Conservation (phyloP, 2,329 filamentous ascomycete species). For the Colletotrichum spaethianum region DNA sequence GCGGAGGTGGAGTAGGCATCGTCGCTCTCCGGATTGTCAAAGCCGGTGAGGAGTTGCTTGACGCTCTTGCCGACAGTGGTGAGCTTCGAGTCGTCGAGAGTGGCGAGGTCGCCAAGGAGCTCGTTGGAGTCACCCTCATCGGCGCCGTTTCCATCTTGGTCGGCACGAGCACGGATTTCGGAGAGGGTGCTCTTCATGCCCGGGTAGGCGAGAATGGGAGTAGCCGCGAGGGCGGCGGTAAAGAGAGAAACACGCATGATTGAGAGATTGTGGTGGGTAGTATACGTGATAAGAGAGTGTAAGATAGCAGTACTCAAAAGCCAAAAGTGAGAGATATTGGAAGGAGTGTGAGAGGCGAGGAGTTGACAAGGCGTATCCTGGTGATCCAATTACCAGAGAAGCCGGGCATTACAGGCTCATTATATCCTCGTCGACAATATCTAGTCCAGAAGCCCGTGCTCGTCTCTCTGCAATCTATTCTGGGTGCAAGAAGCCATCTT, state of each 20-base stretch:
- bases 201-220: constrained; percentile 38
- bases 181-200: constrained; percentile 41
- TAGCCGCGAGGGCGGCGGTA: constrained; percentile 37
- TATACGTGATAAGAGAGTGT: constrained; percentile 5
- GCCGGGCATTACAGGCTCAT: constrained; percentile 16
- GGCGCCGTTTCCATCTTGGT: constrained; percentile 21
- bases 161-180: constrained; percentile 42
- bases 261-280: constrained; percentile 44
- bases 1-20: constrained; percentile 38
- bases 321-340: constrained; percentile 5
- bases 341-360: background rate
- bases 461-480: constrained; percentile 11
- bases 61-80: constrained; percentile 53
- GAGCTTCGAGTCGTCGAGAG: constrained; percentile 49
- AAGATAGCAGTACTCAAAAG: background rate
- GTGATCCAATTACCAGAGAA: background rate
- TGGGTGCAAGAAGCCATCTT: constrained; percentile 12
- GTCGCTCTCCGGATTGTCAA: constrained; percentile 46
- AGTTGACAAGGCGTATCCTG: constrained; percentile 24
- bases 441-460: background rate
- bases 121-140: constrained; percentile 36
- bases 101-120: constrained; percentile 56
- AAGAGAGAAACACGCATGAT: constrained; percentile 34
- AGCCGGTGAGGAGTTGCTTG: constrained; percentile 53
- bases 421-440: constrained; percentile 23